Evolutionary conservation across 768 basidiomycete genomes (phyloP), one percentile per base, ranked within the genome.

Genomic region (Amanita pseudoporphyria): DNA sequence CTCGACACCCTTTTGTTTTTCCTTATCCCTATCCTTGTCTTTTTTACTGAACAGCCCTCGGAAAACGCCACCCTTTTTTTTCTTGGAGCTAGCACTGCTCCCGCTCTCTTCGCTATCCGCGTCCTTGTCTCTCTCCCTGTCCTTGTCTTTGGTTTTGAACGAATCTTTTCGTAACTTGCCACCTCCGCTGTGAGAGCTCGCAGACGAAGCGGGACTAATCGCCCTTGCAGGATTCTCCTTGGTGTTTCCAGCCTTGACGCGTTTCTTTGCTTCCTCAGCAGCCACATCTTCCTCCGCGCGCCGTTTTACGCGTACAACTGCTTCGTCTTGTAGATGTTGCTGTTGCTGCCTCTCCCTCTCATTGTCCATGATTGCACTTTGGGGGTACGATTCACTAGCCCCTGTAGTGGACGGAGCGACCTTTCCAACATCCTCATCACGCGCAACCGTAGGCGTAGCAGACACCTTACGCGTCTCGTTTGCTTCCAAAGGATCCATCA

Each of bases 381-480:
- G 37, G 7, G 21, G 1, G n/a, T 14, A 13, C 9, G 36, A 24
- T n/a, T 9, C 21, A 47, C 24, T 14, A 19, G 13, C 28, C 18
- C n/a, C 28, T 37, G 22, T 33, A 24, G 10, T 31, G 31, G 30
- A 35, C 21, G n/a, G 26, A 12, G 9, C 24, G 28, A 10, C 45
- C 16, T 19, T 38, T 26, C 22, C 47, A 7, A 13, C 57, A 26
- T 67, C 71, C 26, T 65, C 72, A 14, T 78, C 79, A 13, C 84
- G 81, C 9, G 81, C 86, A 18, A 94, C 79, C 1, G 76, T 70
- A 1, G 92, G 92, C 0, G 90, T 94, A 51, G 78, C 81, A 9
- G 80, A 84, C 48, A 92, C 69, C 55, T 87, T 82, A 48, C 77
- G 76, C 5, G 91, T 92, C 60, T 88, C 92, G 1, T 69, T 77